Percentiles rank a stretch among this genome's conserved stretches.
Conservation (phyloP, 2,329 filamentous ascomycete genomes). For the Camillea tinctor region DNA sequence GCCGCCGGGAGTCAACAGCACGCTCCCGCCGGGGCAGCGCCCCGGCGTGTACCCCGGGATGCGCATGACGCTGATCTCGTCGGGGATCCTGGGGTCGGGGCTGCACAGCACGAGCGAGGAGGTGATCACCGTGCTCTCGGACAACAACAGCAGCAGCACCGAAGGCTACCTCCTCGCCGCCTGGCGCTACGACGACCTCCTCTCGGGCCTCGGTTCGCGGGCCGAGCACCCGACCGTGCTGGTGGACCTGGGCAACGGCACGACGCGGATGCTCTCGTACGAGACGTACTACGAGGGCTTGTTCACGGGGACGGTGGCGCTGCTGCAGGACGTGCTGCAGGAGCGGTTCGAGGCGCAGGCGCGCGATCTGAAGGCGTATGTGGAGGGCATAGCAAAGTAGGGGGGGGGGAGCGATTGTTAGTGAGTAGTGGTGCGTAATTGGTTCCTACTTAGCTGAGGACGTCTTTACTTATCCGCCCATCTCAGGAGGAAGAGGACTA, state of each 20-base stretch:
- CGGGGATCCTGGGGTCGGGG: conserved; percentile 17
- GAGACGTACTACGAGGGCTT: conserved; percentile 28
- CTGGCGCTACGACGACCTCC: conserved; percentile 26
- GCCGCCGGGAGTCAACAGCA: conserved; percentile 24
- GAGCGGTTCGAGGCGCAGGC: conserved; percentile 19
- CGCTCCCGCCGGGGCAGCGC: neutral
- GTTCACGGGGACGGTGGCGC: conserved; percentile 13
- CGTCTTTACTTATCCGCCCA: too few relatives aligned
- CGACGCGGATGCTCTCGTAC: conserved; percentile 27
- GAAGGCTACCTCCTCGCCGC: conserved; percentile 20
- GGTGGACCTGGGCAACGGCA: conserved; percentile 18
- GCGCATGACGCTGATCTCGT: conserved; percentile 25
- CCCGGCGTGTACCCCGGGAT: conserved; percentile 23
- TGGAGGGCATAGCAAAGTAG: conserved; percentile 11
- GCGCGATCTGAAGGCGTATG: conserved; percentile 20
- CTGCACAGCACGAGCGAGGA: conserved; percentile 28
- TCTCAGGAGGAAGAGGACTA: too few relatives aligned
- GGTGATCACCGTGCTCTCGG: conserved; percentile 21
- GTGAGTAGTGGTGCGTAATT: too few relatives aligned
- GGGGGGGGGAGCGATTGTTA: too few relatives aligned
- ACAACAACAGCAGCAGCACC: neutral
- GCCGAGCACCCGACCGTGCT: conserved; percentile 28
- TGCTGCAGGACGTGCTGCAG: conserved; percentile 16
- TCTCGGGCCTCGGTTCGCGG: conserved; percentile 13
- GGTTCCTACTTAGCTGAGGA: too few relatives aligned